Evolutionary conservation across 2,329 filamentous ascomycete genomes (phyloP).

Genomic region (Aspergillus proliferans): DNA sequence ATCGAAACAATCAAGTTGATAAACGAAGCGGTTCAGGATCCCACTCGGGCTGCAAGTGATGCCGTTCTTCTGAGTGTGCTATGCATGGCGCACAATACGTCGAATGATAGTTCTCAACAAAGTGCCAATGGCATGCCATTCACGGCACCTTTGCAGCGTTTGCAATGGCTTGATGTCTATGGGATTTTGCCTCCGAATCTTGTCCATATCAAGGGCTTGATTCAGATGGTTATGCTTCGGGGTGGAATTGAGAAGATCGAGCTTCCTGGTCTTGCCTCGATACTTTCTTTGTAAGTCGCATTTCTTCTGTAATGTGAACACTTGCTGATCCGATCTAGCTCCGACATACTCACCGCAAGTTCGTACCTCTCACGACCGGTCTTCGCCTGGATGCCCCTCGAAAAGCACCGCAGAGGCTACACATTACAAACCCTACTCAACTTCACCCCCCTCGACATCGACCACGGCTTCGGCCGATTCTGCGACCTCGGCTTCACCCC

Average conservation of each 20-base stretch:
- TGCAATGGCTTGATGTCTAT: slow-evolving; percentile 35
- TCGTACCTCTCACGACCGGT: slow-evolving; percentile 17
- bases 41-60: slow-evolving; percentile 25
- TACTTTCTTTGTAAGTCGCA: slow-evolving; percentile 32
- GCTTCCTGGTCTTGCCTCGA: slow-evolving; percentile 31
- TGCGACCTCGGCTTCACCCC: slow-evolving; percentile 20
- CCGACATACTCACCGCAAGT: slow-evolving; percentile 22
- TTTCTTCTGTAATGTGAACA: too few relatives aligned
- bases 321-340: slow-evolving; percentile 11
- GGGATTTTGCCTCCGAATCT: slow-evolving; percentile 29
- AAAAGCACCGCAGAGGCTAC: slow-evolving; percentile 11
- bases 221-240: slow-evolving; percentile 29
- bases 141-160: slow-evolving; percentile 26
- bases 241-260: slow-evolving; percentile 33
- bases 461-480: slow-evolving; percentile 19
- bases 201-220: slow-evolving; percentile 29
- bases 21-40: slow-evolving; percentile 28
- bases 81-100: slow-evolving; percentile 29
- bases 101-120: slow-evolving; percentile 12
- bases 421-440: slow-evolving; percentile 20
- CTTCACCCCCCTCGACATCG: slow-evolving; percentile 18
- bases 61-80: slow-evolving; percentile 31
- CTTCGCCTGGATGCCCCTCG: slow-evolving; percentile 23
- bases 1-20: slow-evolving; percentile 31
- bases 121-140: slow-evolving; percentile 20